These are phyloP conservation scores for Helicostylum pulchrum DNA, from an alignment of 192 early-diverging fungal genomes.

Conservation along the genomic window DNA sequence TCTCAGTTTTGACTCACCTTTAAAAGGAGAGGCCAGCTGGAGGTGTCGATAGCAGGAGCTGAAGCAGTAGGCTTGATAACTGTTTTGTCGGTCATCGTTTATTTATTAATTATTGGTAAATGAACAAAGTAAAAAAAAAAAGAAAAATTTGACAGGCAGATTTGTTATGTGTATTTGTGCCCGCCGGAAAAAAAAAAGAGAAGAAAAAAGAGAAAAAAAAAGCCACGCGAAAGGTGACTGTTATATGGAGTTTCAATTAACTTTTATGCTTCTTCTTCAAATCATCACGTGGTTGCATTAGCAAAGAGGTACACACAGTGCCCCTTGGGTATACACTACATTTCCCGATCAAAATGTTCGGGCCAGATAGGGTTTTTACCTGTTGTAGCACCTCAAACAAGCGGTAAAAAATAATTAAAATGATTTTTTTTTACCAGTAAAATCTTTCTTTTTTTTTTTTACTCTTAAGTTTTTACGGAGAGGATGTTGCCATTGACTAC, in stretches of 20 bases:
- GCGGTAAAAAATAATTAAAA: no score
- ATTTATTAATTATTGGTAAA: neutral
- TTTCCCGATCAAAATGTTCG: no score
- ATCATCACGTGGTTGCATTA: no score
- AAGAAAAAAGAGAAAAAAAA: neutral
- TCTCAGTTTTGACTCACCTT: conserved; percentile 55
- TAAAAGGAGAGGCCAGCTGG: conserved; percentile 93
- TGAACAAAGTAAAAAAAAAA: conserved; percentile 3
- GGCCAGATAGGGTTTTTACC: no score
- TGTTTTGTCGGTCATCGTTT: conserved; percentile 38
- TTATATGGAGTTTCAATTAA: neutral
- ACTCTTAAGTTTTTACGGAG: no score
- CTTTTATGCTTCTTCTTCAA: no score
- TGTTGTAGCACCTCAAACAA: no score
- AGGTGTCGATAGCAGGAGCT: conserved; percentile 83
- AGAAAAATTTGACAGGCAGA: conserved; percentile 14
- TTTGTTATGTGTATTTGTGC: neutral
- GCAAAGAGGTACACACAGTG: no score
- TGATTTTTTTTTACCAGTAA: no score
- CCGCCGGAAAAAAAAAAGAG: neutral
- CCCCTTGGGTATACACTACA: no score
- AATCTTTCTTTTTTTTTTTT: no score
- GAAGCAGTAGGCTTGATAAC: conserved; percentile 82
- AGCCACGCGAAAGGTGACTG: conserved; percentile 14
- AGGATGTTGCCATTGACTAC: no score